Evolutionary conservation across 2,329 filamentous ascomycete genomes (phyloP).

Genomic region (Phoma sp.): DNA sequence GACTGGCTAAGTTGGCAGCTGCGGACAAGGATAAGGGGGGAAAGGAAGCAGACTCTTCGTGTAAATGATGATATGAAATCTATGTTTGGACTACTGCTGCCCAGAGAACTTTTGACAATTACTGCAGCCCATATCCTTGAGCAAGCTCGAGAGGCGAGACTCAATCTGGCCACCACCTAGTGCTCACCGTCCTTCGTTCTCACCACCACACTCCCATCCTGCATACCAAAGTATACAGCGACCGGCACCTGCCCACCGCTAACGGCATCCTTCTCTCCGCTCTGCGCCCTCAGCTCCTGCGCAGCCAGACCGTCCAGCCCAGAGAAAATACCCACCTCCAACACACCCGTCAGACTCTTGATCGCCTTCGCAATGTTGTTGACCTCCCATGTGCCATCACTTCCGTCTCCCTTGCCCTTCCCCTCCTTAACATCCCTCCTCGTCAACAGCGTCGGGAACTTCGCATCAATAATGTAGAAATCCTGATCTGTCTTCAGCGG

Average conservation of each 20-base stretch:
- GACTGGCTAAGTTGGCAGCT: no score
- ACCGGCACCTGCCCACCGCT: conserved; percentile 80
- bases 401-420: conserved; percentile 58
- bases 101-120: no score
- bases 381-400: conserved; percentile 78
- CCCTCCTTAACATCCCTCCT: conserved; percentile 58
- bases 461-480: conserved; percentile 91
- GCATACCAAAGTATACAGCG: conserved; percentile 93
- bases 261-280: conserved; percentile 49
- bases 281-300: conserved; percentile 51
- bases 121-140: no score
- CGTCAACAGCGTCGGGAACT: conserved; percentile 76
- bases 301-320: conserved; percentile 78
- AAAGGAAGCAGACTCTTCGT: no score
- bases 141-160: no score
- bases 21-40: no score
- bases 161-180: conserved; percentile 6
- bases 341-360: conserved; percentile 81
- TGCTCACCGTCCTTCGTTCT: conserved; percentile 37
- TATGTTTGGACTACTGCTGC: no score
- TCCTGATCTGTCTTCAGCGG: conserved; percentile 85
- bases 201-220: conserved; percentile 59
- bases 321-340: conserved; percentile 90
- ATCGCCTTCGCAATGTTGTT: conserved; percentile 74
- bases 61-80: no score